phyloP scores from a whole-genome alignment of 257 asterid species.

The Solanum corneliomulleri region DNA sequence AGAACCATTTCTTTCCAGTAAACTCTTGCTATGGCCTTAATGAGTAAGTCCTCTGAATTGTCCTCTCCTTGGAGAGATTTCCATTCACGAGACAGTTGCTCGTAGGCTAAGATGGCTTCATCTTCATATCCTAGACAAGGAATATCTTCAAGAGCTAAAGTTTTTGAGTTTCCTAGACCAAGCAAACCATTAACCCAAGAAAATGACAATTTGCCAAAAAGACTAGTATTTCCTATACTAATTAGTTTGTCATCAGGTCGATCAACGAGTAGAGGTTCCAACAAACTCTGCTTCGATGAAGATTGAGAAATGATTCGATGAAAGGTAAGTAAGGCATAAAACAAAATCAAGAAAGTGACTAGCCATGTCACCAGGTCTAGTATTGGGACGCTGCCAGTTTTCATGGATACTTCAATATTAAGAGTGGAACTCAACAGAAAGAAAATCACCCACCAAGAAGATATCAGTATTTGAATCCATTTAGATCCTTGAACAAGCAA shows the following conservation, averaged over 20 bases:
- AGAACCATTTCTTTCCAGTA: constrained; percentile 38
- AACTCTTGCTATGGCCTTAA: constrained; percentile 29
- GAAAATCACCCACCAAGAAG: constrained; percentile 47
- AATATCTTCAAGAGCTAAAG: constrained; percentile 40
- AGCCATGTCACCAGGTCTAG: constrained; percentile 41
- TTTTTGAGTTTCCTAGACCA: constrained; percentile 29
- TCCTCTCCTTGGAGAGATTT: constrained; percentile 6
- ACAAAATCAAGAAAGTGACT: constrained; percentile 32
- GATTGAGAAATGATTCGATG: constrained; percentile 7
- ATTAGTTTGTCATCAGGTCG: neutral
- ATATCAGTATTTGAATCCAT: constrained; percentile 22
- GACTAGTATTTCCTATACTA: constrained; percentile 14
- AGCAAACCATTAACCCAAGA: constrained; percentile 60
- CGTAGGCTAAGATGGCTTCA: constrained; percentile 35
- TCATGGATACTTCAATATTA: constrained; percentile 18
- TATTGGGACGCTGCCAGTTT: constrained; percentile 6
- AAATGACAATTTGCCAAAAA: constrained; percentile 36
- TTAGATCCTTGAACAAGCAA: constrained; percentile 30
- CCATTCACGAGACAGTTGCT: constrained; percentile 35
- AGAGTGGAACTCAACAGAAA: constrained; percentile 32
- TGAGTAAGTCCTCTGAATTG: constrained; percentile 6
- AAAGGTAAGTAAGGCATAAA: constrained; percentile 25
- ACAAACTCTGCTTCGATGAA: neutral
- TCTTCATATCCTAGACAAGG: constrained; percentile 53
- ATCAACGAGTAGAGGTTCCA: constrained; percentile 33